Base-by-base conservation (phyloP, 805 yeast genomes). In the Cyberlindnera galapagoensis region DNA sequence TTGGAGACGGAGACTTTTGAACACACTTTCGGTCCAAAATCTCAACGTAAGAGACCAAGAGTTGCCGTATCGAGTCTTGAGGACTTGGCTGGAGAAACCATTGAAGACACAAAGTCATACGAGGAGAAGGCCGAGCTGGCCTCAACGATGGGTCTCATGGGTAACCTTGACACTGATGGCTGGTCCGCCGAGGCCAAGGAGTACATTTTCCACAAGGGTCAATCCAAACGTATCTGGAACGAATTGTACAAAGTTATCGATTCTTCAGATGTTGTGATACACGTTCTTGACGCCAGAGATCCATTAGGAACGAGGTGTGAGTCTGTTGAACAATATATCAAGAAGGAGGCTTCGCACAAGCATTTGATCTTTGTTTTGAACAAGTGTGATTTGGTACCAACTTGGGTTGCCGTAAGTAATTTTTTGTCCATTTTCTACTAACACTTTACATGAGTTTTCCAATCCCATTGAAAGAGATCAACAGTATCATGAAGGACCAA, bases 381-480 rank as follows among this genome's bases (percentile, higher is more conserved):
- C 74, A 90, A 90, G 71, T 88, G 97, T 74, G 98, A 90, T 69
- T 76, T 90, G 53, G 96, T 90, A 32, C 98, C 98, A 43, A 90
- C 96, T 28, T 90, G 97, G 97, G 97, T 86, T 53, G 97, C 97
- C 52, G 97, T 88, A 86, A 74, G 97, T 87, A 60, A 55, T 33
- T 25, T 31, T 32, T 28, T 30, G 56, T 56, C 19, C 35, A 25
- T 24, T 34, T 31, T 26, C 40, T 38, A 33, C 58, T 38, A 34
- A 42, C 44, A 17, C 11, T 6, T 11, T 13, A 18, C 22, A 23
- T 26, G 11, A 18, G 16, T 28, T 28, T 12, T 21, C 18, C 13
- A 3, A 16, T 25, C 27, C 9, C 9, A 4, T n/a, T 20, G 27
- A 11, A 15, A 18, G 16, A 12, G n/a, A 21, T 2, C 9, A n/a